These are phyloP conservation scores for Dittrichia graveolens DNA, from an alignment of 129 eudicot species.

Conservation along the genomic window DNA sequence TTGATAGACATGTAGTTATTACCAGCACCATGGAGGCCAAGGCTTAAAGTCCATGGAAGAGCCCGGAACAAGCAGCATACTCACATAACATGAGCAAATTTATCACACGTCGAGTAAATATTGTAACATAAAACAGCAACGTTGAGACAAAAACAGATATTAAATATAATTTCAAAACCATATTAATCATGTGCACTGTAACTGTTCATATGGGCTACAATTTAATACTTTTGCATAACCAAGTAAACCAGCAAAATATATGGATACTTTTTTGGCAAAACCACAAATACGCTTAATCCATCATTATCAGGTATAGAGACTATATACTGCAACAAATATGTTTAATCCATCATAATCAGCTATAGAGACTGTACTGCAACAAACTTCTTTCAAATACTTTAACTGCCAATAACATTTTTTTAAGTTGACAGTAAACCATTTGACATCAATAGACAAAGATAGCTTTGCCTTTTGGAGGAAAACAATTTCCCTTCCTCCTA, in stretches of 20 bases:
- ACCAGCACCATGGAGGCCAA: not conserved
- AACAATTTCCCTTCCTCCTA: conserved; percentile 16
- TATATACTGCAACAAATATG: not conserved
- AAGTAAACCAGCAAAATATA: not conserved
- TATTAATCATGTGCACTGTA: not conserved
- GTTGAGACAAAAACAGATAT: conserved; percentile 8
- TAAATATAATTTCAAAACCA: not conserved
- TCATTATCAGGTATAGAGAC: not conserved
- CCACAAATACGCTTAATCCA: too few species aligned
- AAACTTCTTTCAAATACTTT: not conserved
- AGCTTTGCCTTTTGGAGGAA: conserved; percentile 5
- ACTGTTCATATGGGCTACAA: not conserved
- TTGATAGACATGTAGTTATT: not conserved
- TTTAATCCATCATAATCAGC: not conserved
- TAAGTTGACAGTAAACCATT: not conserved
- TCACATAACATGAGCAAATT: not conserved
- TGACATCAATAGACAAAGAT: not conserved
- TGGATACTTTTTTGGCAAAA: not conserved
- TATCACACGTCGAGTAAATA: not conserved
- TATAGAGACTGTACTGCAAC: not conserved
- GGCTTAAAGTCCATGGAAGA: not conserved
- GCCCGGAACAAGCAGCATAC: not conserved
- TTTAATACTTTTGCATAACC: not conserved
- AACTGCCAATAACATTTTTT: conserved; percentile 1
- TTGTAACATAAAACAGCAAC: not conserved